Percentiles rank a stretch among this genome's conserved stretches.
Conservation (phyloP, 2,329 filamentous ascomycete species). For the Diaporthe helianthi region DNA sequence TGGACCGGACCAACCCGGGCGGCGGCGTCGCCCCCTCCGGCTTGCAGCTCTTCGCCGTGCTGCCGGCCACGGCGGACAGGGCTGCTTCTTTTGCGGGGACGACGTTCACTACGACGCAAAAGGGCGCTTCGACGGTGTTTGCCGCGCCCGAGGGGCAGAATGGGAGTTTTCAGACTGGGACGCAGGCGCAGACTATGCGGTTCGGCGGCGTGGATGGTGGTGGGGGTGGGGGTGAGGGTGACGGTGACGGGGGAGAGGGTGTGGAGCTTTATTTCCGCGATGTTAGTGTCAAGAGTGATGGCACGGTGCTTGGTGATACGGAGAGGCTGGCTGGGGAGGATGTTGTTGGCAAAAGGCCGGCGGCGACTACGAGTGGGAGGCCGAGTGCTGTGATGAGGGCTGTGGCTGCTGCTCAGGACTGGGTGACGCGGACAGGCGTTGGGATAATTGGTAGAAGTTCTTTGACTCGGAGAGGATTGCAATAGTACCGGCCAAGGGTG, state of each 20-base stretch:
- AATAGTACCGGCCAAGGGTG: neutral
- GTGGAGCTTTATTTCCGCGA: conserved; percentile 63
- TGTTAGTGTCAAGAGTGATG: conserved; percentile 44
- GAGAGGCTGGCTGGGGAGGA: conserved; percentile 20
- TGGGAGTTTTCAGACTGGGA: conserved; percentile 58
- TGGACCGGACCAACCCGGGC: conserved; percentile 47
- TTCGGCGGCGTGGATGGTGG: conserved; percentile 49
- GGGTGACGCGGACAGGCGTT: neutral
- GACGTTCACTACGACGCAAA: conserved; percentile 58
- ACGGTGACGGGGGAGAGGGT: conserved; percentile 36
- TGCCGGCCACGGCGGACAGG: conserved; percentile 38
- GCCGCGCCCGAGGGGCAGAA: conserved; percentile 48
- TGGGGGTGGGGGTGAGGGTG: conserved; percentile 36
- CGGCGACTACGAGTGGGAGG: conserved; percentile 14
- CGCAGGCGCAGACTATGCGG: conserved; percentile 61
- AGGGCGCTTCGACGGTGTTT: conserved; percentile 63
- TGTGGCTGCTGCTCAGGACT: conserved; percentile 4
- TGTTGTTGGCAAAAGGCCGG: conserved; percentile 6
- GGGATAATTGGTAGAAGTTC: neutral
- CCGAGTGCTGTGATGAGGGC: neutral
- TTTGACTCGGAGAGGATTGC: neutral
- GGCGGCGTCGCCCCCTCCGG: conserved; percentile 61
- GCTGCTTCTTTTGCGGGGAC: conserved; percentile 43
- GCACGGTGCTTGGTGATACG: conserved; percentile 19
- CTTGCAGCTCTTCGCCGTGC: conserved; percentile 60